phyloP scores from a whole-genome alignment of 345 rosid species.

The Dimocarpus longan region DNA sequence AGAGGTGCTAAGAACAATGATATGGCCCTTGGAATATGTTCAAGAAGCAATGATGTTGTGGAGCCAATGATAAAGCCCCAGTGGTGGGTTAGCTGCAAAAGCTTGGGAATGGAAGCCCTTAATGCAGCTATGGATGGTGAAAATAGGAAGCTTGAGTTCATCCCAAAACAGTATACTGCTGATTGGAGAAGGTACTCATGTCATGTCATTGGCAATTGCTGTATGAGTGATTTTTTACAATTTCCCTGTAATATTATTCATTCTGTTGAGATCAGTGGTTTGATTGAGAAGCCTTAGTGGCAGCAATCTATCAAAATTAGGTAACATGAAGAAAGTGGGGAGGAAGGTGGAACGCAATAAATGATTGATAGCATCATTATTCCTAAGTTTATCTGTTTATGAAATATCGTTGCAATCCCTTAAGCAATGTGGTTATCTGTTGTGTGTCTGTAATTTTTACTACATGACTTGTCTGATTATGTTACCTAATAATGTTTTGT shows the following conservation, averaged over 20 bases:
- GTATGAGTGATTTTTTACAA: not conserved
- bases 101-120: conserved; percentile 79
- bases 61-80: conserved; percentile 97
- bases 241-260: not conserved
- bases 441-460: not conserved
- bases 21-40: conserved; percentile 87
- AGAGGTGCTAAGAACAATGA: conserved; percentile 81
- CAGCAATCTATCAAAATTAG: not conserved
- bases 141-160: conserved; percentile 69
- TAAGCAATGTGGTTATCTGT: not conserved
- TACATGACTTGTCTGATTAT: not conserved
- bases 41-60: conserved; percentile 79
- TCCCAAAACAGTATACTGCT: conserved; percentile 86
- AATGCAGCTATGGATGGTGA: conserved; percentile 61
- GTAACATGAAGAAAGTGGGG: not conserved
- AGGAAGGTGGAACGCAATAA: not conserved
- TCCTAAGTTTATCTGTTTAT: not conserved
- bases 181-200: conserved; percentile 85
- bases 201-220: conserved; percentile 4
- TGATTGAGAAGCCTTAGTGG: not conserved
- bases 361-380: no score
- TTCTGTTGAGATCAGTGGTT: not conserved
- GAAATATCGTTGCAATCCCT: not conserved
- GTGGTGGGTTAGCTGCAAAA: conserved; percentile 79
- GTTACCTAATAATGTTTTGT: not conserved